phyloP scores from a whole-genome alignment of 2,329 filamentous ascomycete genomes.

The Scedosporium boydii region DNA sequence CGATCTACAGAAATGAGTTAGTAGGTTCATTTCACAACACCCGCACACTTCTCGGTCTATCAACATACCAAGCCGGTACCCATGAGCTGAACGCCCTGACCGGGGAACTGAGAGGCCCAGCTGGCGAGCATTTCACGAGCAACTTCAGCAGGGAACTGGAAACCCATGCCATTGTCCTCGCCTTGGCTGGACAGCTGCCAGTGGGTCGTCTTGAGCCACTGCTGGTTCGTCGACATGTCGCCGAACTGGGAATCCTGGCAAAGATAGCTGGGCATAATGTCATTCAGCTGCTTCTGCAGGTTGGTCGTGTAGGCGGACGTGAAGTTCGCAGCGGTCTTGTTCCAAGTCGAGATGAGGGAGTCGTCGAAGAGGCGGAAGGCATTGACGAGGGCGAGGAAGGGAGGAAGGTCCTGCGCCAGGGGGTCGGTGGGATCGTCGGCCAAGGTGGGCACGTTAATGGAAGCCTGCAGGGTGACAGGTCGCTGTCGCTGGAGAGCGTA shows the following conservation, averaged over 20 bases:
- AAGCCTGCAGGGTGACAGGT: constrained; percentile 60
- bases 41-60: background rate
- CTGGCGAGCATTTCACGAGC: constrained; percentile 51
- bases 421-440: constrained; percentile 51
- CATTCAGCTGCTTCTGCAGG: constrained; percentile 54
- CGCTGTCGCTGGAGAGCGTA: constrained; percentile 63
- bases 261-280: constrained; percentile 41
- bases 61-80: constrained; percentile 60
- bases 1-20: constrained; percentile 39
- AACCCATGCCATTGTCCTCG: constrained; percentile 44
- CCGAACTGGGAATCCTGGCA: constrained; percentile 43
- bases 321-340: constrained; percentile 50
- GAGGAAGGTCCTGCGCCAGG: constrained; percentile 40
- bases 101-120: constrained; percentile 63
- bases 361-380: constrained; percentile 61
- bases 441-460: constrained; percentile 55
- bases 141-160: constrained; percentile 54
- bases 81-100: constrained; percentile 63
- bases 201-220: constrained; percentile 54
- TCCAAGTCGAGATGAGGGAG: constrained; percentile 54
- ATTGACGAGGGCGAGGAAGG: constrained; percentile 51
- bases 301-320: constrained; percentile 44
- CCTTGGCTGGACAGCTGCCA: constrained; percentile 43
- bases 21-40: background rate
- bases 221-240: constrained; percentile 49